Evolutionary conservation across 2,329 filamentous ascomycete species (phyloP), one percentile per base, ranked within the genome.

Genomic region (Alternaria hordeiaustralica): DNA sequence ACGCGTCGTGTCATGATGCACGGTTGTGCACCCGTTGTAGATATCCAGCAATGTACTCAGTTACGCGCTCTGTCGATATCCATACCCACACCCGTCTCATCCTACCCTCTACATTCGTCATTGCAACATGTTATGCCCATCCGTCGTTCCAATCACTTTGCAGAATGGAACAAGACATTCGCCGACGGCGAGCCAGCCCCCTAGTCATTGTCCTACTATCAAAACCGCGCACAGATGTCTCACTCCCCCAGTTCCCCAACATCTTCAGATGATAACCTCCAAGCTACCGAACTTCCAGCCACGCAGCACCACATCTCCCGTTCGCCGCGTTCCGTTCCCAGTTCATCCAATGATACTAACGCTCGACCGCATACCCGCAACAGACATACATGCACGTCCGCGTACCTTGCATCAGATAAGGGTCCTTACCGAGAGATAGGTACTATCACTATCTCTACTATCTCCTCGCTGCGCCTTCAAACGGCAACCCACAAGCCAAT

Each of bases 21-120:
- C 30, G 36, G 33, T 4, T 57, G 25, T 57, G 36, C 41, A 26
- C 13, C 12, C 1, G 30, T 62, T 2, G 30, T 55, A 62, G 43
- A 15, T 26, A 55, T 25, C 60, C 60, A 63, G 60, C 60, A 63
- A 60, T 59, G 60, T 60, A 54, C 60, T 63, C 60, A 63, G 28
- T 36, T 44, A 33, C 43, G 30, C 30, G 30, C 30, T 33, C 30
- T 33, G 30, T 33, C 56, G 20, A 55, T 55, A 53, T 28, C 21
- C 8, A 53, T 53, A 53, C 4, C 55, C n/a, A 36, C 36, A 23
- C 28, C 50, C 26, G 7, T 33, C 25, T 41, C 53, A 20, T 8
- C 33, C 33, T 36, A 36, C 33, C 13, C 33, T 36, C 33, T 36
- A 36, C 33, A n/a, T 36, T 36, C 33, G 33, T 36, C 33, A 36